phyloP scores from a whole-genome alignment of 2,329 filamentous ascomycete genomes.

The Diaporthe ilicicola region DNA sequence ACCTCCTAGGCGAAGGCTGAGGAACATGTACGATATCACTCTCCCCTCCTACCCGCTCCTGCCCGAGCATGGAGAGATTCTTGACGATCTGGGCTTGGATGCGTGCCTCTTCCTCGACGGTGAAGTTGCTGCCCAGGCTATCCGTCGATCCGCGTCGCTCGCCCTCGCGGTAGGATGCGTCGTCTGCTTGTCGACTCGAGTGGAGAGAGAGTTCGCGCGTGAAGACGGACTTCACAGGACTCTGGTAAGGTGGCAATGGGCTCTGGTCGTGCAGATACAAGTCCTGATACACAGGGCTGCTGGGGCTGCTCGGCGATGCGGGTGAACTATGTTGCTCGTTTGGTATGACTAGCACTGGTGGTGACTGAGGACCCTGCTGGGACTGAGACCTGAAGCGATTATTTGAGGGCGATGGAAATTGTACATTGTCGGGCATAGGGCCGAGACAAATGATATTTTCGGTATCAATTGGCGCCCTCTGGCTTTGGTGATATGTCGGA shows the following conservation, averaged over 20 bases:
- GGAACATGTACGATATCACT: slow-evolving; percentile 60
- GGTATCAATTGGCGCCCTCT: slow-evolving; percentile 61
- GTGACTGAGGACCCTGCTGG: slow-evolving; percentile 7
- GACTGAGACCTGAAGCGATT: slow-evolving; percentile 5
- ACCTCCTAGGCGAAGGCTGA: slow-evolving; percentile 57
- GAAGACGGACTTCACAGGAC: slow-evolving; percentile 27
- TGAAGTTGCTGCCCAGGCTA: slow-evolving; percentile 66
- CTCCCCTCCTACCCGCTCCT: slow-evolving; percentile 53
- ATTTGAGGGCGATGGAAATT: slow-evolving; percentile 45
- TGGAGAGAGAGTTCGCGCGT: slow-evolving; percentile 23
- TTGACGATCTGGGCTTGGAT: slow-evolving; percentile 35
- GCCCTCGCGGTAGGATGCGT: not conserved
- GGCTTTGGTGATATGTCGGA: slow-evolving; percentile 44
- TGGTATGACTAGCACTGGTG: slow-evolving; percentile 3
- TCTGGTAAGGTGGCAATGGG: slow-evolving; percentile 24
- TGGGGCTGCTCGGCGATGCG: slow-evolving; percentile 34
- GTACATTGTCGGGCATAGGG: slow-evolving; percentile 59
- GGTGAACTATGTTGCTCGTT: not conserved
- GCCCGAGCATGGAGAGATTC: slow-evolving; percentile 39
- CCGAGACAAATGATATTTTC: slow-evolving; percentile 64
- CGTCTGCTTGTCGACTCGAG: not conserved
- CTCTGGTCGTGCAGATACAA: slow-evolving; percentile 36
- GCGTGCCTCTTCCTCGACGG: slow-evolving; percentile 57
- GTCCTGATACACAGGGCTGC: slow-evolving; percentile 38
- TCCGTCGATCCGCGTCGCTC: slow-evolving; percentile 44